Conservation (phyloP, 2,329 filamentous ascomycete genomes). For the Colletotrichum simmondsii region DNA sequence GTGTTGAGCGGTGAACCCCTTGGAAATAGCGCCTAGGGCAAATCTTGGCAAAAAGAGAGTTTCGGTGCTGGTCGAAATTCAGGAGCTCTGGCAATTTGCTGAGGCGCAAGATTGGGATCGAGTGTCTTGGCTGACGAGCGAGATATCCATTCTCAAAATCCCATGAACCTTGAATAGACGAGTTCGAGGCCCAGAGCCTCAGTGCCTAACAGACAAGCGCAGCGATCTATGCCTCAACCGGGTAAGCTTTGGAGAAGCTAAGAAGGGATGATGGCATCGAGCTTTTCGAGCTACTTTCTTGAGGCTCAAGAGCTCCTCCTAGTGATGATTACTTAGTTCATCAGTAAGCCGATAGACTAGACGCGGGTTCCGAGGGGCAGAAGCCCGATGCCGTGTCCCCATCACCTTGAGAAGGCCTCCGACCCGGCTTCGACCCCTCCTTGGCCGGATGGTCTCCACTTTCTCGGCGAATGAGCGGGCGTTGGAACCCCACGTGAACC, state of each 20-base stretch:
- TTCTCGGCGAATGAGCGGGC: background rate
- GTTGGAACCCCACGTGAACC: constrained; percentile 11
- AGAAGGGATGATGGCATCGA: background rate
- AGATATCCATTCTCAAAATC: background rate
- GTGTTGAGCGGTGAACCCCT: background rate
- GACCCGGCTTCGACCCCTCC: too few species aligned
- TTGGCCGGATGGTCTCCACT: background rate
- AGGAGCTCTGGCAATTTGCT: background rate
- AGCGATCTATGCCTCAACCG: background rate
- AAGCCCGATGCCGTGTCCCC: background rate
- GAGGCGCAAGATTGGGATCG: background rate
- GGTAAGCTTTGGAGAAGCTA: background rate
- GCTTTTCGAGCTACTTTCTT: background rate
- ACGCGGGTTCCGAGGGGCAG: background rate
- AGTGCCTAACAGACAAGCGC: background rate
- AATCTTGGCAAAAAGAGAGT: background rate
- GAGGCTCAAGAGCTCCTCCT: background rate
- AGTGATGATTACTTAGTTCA: background rate
- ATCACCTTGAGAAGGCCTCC: background rate
- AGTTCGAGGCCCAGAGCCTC: background rate
- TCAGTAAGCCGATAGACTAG: background rate
- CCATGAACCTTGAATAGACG: background rate
- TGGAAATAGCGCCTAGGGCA: background rate
- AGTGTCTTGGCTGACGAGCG: background rate
- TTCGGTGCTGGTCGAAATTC: background rate